These are phyloP conservation scores for Candida takata DNA, from an alignment of 805 yeast species.

Conservation along the genomic window DNA sequence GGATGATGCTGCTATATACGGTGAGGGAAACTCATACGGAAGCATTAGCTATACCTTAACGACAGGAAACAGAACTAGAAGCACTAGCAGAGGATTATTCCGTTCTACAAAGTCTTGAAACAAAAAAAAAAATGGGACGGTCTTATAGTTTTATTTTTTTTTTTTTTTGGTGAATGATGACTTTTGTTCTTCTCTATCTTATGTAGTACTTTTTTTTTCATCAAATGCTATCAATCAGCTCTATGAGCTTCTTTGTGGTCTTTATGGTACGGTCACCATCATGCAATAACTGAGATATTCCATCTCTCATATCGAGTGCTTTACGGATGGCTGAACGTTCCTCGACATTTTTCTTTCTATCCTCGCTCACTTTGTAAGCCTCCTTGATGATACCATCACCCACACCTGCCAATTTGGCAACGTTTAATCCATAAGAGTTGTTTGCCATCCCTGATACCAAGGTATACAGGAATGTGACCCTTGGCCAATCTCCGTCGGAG, in stretches of 20 bases:
- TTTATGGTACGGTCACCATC: conserved; percentile 2
- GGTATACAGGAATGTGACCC: conserved; percentile 80
- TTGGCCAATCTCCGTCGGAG: conserved; percentile 34
- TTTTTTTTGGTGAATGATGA: too few relatives aligned
- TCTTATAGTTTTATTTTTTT: too few relatives aligned
- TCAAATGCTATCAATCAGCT: conserved; percentile 1
- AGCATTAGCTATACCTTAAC: conserved; percentile 32
- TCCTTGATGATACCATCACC: conserved; percentile 79
- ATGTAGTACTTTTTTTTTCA: background rate
- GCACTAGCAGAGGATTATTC: conserved; percentile 30
- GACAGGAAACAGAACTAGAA: conserved; percentile 29
- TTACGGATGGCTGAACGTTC: background rate
- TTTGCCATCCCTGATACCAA: conserved; percentile 89
- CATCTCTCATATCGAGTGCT: background rate
- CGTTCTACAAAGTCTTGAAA: conserved; percentile 5
- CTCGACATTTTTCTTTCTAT: conserved; percentile 53
- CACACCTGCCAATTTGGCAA: conserved; percentile 90
- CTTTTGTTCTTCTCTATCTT: too few relatives aligned
- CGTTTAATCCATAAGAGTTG: conserved; percentile 95
- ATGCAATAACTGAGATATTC: background rate
- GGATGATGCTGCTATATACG: conserved; percentile 42
- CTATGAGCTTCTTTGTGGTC: conserved; percentile 3
- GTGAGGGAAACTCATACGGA: conserved; percentile 34
- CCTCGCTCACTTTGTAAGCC: conserved; percentile 87
- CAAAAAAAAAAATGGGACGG: too few relatives aligned